phyloP scores from a whole-genome alignment of 2,329 filamentous ascomycete species.

The Pyrenophora teres region DNA sequence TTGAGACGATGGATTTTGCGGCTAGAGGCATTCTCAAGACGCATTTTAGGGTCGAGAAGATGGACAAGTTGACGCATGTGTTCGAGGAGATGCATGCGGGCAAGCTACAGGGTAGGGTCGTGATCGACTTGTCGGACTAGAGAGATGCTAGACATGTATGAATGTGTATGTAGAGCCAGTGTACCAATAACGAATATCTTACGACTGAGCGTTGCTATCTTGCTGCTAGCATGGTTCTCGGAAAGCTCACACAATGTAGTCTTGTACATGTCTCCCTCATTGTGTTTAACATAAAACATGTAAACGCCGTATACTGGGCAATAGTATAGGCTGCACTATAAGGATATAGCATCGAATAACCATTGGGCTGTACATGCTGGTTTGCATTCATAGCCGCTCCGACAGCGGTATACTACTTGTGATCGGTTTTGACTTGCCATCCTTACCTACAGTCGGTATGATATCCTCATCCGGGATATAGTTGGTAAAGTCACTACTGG shows the following conservation, averaged over 20 bases:
- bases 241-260: too few relatives aligned
- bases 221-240: too few relatives aligned
- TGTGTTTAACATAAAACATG: too few relatives aligned
- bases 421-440: not conserved
- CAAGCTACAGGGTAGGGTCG: slow-evolving; percentile 54
- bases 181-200: too few relatives aligned
- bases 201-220: too few relatives aligned
- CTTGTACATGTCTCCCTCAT: too few relatives aligned
- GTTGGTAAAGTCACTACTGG: slow-evolving; percentile 16
- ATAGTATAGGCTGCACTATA: too few relatives aligned
- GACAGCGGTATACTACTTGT: slow-evolving; percentile 4
- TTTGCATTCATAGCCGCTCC: slow-evolving; percentile 1
- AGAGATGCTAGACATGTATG: not conserved
- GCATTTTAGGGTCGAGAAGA: slow-evolving; percentile 53
- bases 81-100: slow-evolving; percentile 55
- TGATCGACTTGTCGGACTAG: slow-evolving; percentile 49
- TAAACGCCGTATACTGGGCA: too few relatives aligned
- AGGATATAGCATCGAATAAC: too few relatives aligned
- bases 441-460: slow-evolving; percentile 37
- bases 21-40: slow-evolving; percentile 52
- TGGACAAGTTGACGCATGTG: slow-evolving; percentile 53
- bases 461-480: slow-evolving; percentile 29
- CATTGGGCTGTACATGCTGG: too few relatives aligned
- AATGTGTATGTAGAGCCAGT: too few relatives aligned
- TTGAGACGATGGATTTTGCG: slow-evolving; percentile 56